Evolutionary conservation across 2,329 filamentous ascomycete species (phyloP), one percentile per base, ranked within the genome.

Genomic region (Colletotrichum sojae): DNA sequence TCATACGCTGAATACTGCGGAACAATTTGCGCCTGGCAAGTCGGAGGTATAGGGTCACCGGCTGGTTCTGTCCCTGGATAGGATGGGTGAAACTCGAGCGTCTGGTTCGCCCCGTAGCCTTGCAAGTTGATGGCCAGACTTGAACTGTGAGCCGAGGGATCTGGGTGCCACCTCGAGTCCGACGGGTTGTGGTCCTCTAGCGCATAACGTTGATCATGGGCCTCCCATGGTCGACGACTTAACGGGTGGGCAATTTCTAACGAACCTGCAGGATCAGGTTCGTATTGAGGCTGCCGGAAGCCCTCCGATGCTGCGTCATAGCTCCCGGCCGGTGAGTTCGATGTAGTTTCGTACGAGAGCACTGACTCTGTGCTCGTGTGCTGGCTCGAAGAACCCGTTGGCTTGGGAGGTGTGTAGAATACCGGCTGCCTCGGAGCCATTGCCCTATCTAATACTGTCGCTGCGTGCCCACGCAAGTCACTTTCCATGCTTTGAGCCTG

Each of bases 341-440:
- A 66, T 20, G 49, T 25, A 3, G 49, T 64, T 10, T 36, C 61
- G 22, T 61, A 45, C 20, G 58, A 16, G 31, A 52, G 25, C 16
- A 20, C 31, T 15, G 9, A 45, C 9, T 51, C 46, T 6, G 31
- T 52, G 15, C 16, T 61, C 43, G 13, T 40, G 8, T 61, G 58
- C 10, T 61, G 58, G 15, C 20, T n/a, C 39, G 31, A 22, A 51
- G 58, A 39, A 52, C n/a, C 31, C 20, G 51, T 56, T 9, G 45
- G 13, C 8, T 40, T 40, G 13, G 53, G 27, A 10, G 53, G 39
- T 16, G 63, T 57, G 15, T 39, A 51, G 12, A 36, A 52, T 10
- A 45, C 57, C 18, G 79, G 78, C 61, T 76, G 76, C 58, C 82
- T 76, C 10, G 83, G 79, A 18, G 75, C 71, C 67, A 84, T 75